phyloP scores from a whole-genome alignment of 768 basidiomycete species.

The Tephrocybe sp. region DNA sequence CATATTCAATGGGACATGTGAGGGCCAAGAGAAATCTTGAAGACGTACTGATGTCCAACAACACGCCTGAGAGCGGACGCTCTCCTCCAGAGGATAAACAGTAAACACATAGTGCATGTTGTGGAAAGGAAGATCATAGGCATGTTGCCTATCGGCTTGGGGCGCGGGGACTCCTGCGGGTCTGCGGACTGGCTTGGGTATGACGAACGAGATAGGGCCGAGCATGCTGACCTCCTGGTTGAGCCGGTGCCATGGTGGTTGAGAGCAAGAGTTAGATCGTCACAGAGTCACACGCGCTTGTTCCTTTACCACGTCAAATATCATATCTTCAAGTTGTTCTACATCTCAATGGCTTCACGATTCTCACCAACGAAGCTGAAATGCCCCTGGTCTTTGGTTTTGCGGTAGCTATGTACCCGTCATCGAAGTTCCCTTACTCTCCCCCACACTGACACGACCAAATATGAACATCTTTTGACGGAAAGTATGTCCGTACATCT shows the following conservation, averaged over 20 bases:
- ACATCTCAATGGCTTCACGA: no score
- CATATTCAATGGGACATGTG: not conserved
- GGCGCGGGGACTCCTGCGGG: constrained; percentile 56
- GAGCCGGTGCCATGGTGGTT: constrained; percentile 10
- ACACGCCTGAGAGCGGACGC: constrained; percentile 53
- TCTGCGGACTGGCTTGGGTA: constrained; percentile 31
- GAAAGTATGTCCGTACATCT: no score
- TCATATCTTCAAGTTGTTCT: no score
- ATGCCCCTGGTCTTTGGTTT: no score
- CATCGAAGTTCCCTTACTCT: no score
- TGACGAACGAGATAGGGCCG: not conserved
- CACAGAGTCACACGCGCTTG: no score
- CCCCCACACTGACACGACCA: no score
- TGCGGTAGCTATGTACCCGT: no score
- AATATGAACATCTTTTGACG: no score
- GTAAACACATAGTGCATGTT: constrained; percentile 49
- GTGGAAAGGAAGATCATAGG: constrained; percentile 54
- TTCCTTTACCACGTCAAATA: no score
- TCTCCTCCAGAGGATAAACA: constrained; percentile 65
- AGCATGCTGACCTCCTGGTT: constrained; percentile 12
- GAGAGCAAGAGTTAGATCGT: no score
- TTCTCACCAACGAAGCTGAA: not conserved
- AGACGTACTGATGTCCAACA: constrained; percentile 59
- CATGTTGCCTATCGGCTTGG: constrained; percentile 61
- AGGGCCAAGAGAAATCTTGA: not conserved